Percentiles rank a stretch among this genome's conserved stretches.
These are phyloP conservation scores for Erythrophleum fordii DNA, from an alignment of 306 rosid genomes.

Conservation along the genomic window DNA sequence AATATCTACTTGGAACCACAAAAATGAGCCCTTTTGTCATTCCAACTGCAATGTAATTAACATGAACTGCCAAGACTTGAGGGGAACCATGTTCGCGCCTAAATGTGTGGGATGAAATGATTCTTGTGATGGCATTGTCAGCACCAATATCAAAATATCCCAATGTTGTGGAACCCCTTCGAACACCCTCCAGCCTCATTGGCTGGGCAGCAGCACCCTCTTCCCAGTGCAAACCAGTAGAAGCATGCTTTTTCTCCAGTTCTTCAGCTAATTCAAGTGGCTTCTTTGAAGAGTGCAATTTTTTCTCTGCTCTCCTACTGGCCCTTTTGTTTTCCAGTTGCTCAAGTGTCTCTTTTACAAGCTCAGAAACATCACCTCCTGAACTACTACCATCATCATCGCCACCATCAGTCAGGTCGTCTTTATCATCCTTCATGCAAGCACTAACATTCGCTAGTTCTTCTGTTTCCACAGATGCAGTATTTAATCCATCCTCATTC, in stretches of 20 bases:
- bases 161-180: constrained; percentile 78
- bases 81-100: constrained; percentile 92
- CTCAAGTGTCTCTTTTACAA: constrained; percentile 72
- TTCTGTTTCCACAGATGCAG: constrained; percentile 41
- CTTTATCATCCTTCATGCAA: constrained; percentile 37
- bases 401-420: constrained; percentile 41
- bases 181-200: constrained; percentile 91
- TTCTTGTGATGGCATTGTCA: constrained; percentile 66
- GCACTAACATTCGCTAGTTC: constrained; percentile 31
- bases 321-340: constrained; percentile 59
- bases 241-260: constrained; percentile 90
- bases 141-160: constrained; percentile 84
- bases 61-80: constrained; percentile 81
- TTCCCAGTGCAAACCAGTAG: constrained; percentile 87
- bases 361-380: constrained; percentile 52
- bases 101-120: constrained; percentile 69
- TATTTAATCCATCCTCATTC: constrained; percentile 25
- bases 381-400: constrained; percentile 53
- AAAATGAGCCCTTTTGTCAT: constrained; percentile 83
- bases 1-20: constrained; percentile 82
- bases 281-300: constrained; percentile 45
- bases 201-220: constrained; percentile 99
- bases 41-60: constrained; percentile 86
- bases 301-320: constrained; percentile 57
- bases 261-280: constrained; percentile 90